A percentile compares a stretch with the other conserved stretches of the same genome.
phyloP scores from a whole-genome alignment of 2,329 filamentous ascomycete genomes.

The Plenodomus tracheiphilus region DNA sequence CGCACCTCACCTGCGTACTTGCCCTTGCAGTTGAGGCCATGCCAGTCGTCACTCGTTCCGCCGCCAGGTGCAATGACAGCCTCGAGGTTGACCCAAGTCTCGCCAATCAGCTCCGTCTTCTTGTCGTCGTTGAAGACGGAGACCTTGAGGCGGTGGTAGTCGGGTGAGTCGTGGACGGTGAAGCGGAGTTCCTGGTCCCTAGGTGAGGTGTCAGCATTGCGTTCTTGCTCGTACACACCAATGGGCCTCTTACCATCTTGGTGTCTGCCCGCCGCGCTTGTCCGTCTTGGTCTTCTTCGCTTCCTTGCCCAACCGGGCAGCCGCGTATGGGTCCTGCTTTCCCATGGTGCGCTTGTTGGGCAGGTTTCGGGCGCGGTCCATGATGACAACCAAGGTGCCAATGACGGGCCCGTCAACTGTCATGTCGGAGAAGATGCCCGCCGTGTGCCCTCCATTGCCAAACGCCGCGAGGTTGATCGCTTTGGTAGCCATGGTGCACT shows the following conservation, averaged over 20 bases:
- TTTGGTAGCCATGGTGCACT: constrained; percentile 42
- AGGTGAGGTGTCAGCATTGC: constrained; percentile 21
- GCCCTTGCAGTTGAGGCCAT: constrained; percentile 80
- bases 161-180: constrained; percentile 90
- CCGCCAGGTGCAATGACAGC: constrained; percentile 82
- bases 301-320: constrained; percentile 90
- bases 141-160: constrained; percentile 94
- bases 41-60: constrained; percentile 94
- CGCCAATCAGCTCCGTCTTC: constrained; percentile 93
- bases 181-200: constrained; percentile 99
- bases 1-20: constrained; percentile 96
- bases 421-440: constrained; percentile 94
- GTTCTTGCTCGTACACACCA: not conserved
- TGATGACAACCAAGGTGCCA: constrained; percentile 86
- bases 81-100: constrained; percentile 84
- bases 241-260: constrained; percentile 74
- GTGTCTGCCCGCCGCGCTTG: constrained; percentile 90
- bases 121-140: constrained; percentile 99
- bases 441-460: constrained; percentile 70
- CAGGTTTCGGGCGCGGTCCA: constrained; percentile 95
- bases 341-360: constrained; percentile 97
- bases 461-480: constrained; percentile 31
- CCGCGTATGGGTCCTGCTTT: constrained; percentile 98
- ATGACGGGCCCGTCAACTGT: constrained; percentile 90
- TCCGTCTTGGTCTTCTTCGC: constrained; percentile 97